Evolutionary conservation across 129 eudicot genomes (phyloP).

Genomic region (Solidago caesia): DNA sequence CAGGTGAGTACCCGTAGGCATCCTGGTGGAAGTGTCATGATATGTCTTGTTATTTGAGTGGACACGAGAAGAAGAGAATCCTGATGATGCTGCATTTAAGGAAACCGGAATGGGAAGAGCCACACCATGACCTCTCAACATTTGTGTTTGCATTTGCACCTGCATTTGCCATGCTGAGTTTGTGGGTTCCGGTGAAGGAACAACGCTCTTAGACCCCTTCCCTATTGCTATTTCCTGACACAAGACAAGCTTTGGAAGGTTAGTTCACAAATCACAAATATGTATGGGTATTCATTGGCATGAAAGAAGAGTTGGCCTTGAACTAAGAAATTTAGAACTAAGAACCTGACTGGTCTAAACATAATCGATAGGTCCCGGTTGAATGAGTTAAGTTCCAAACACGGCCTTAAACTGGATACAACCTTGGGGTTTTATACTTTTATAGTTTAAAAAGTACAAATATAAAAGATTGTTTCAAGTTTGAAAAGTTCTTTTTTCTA

Average conservation of each 20-base stretch:
- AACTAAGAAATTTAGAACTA: background rate
- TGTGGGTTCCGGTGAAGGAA: slow-evolving; percentile 40
- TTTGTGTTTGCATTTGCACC: slow-evolving; percentile 37
- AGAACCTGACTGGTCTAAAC: background rate
- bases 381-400: background rate
- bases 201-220: slow-evolving; percentile 35
- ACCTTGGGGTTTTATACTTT: background rate
- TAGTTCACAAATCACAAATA: background rate
- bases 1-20: slow-evolving; percentile 11
- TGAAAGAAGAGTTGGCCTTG: background rate
- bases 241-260: background rate
- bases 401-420: background rate
- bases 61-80: slow-evolving; percentile 59
- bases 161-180: slow-evolving; percentile 59
- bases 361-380: background rate
- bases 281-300: background rate
- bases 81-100: slow-evolving; percentile 96
- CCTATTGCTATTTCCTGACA: slow-evolving; percentile 52
- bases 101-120: slow-evolving; percentile 40
- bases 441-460: background rate
- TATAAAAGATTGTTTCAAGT: background rate
- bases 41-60: slow-evolving; percentile 14
- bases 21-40: slow-evolving; percentile 12
- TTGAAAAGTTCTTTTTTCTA: background rate
- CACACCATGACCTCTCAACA: slow-evolving; percentile 37